Conservation (phyloP, 208 protist species). For the Hexamita inflata region DNA sequence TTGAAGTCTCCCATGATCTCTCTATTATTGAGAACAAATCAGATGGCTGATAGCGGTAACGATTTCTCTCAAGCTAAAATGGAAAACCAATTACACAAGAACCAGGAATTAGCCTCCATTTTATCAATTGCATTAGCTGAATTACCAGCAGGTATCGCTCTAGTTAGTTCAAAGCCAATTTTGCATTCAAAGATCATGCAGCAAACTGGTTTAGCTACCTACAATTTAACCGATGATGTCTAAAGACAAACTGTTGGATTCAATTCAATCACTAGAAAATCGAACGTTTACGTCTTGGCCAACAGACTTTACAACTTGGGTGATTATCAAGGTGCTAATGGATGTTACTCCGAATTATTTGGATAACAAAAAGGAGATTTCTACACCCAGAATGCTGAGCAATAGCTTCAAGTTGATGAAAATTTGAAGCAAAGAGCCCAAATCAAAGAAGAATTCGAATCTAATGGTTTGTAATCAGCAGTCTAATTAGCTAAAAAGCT, state of each 20-base stretch:
- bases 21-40: neutral
- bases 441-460: neutral
- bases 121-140: neutral
- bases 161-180: neutral
- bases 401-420: neutral
- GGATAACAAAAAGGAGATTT: neutral
- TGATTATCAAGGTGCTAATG: neutral
- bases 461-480: neutral
- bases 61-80: neutral
- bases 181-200: neutral
- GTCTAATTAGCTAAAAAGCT: neutral
- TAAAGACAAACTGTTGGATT: neutral
- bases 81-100: neutral
- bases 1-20: neutral
- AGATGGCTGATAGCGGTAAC: neutral
- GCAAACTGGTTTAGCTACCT: neutral
- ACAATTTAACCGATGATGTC: neutral
- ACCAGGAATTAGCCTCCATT: neutral
- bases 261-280: neutral
- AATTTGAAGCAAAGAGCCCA: neutral
- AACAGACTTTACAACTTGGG: neutral
- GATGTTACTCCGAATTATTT: conserved; percentile 9
- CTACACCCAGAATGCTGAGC: neutral
- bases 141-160: neutral
- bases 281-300: neutral